Conservation (phyloP, 768 basidiomycete species). For the Xerocomellus dryophilus region DNA sequence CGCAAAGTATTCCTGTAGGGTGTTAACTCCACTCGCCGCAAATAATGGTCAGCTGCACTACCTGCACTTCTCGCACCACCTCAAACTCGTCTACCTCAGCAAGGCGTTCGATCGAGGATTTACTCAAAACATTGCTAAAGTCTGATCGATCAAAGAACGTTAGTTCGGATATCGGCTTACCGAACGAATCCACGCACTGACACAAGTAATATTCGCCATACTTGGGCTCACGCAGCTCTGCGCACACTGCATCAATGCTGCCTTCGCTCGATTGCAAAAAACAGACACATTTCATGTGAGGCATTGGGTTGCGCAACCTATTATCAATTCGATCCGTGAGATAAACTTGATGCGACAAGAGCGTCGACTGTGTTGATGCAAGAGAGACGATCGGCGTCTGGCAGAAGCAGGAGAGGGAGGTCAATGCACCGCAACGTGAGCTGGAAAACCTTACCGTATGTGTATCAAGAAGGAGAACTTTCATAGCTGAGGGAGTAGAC, state of each 20-base stretch:
- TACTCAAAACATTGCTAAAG: constrained; percentile 92
- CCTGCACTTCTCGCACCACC: constrained; percentile 95
- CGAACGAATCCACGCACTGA: constrained; percentile 76
- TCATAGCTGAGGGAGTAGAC: constrained; percentile 84
- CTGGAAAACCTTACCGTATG: constrained; percentile 70
- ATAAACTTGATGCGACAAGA: constrained; percentile 95
- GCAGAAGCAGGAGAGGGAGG: constrained; percentile 3
- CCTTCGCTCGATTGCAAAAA: constrained; percentile 82
- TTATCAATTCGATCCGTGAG: constrained; percentile 98
- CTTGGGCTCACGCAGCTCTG: constrained; percentile 84
- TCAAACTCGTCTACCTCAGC: constrained; percentile 96
- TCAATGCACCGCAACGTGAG: background rate
- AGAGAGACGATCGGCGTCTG: constrained; percentile 95
- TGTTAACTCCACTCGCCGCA: background rate
- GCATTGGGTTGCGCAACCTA: constrained; percentile 83
- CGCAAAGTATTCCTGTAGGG: constrained; percentile 88
- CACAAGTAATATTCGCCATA: constrained; percentile 99
- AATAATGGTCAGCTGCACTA: constrained; percentile 33
- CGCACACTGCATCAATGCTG: constrained; percentile 77
- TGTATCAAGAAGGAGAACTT: constrained; percentile 89
- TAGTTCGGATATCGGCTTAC: constrained; percentile 16
- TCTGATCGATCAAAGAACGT: constrained; percentile 46
- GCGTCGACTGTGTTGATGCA: constrained; percentile 88
- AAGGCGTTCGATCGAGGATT: constrained; percentile 85
- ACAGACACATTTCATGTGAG: constrained; percentile 96